Percentiles rank a stretch among this genome's conserved stretches.
phyloP scores from a whole-genome alignment of 768 basidiomycete genomes.

The Boletus rubroflammeus region DNA sequence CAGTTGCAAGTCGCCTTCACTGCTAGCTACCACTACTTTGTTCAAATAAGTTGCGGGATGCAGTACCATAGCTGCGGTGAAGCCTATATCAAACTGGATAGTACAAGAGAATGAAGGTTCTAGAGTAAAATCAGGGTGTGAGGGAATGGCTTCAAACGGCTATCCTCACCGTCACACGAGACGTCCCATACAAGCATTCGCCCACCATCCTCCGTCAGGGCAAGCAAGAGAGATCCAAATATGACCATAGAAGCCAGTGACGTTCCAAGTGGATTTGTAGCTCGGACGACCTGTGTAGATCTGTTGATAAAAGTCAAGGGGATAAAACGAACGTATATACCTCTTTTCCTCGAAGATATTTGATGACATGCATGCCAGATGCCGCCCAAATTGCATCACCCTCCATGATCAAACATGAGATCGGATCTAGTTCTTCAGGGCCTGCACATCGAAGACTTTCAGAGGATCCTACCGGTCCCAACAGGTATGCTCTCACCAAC shows the following conservation, averaged over 20 bases:
- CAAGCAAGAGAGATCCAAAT: constrained; percentile 79
- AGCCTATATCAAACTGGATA: constrained; percentile 77
- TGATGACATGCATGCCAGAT: constrained; percentile 62
- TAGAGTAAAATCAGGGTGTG: constrained; percentile 13
- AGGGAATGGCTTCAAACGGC: not conserved
- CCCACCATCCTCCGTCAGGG: constrained; percentile 73
- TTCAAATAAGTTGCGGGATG: constrained; percentile 98
- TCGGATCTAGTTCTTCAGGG: constrained; percentile 71
- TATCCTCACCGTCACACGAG: constrained; percentile 51
- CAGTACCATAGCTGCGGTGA: constrained; percentile 79
- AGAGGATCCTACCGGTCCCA: not conserved
- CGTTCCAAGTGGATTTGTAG: constrained; percentile 63
- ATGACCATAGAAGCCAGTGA: constrained; percentile 62
- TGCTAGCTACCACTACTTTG: constrained; percentile 84
- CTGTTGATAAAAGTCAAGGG: constrained; percentile 2
- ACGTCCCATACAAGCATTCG: constrained; percentile 78
- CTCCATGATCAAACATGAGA: constrained; percentile 76
- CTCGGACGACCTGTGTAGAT: constrained; percentile 42
- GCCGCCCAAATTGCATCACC: constrained; percentile 85
- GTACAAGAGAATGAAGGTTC: constrained; percentile 39
- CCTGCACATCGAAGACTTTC: constrained; percentile 44
- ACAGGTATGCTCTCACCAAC: constrained; percentile 60
- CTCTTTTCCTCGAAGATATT: constrained; percentile 88
- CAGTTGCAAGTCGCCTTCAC: constrained; percentile 79
- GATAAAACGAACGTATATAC: constrained; percentile 35